A percentile compares a stretch with the other conserved stretches of the same genome.
Conservation (phyloP, 106 monocot genomes). For the Dendrobium nobile region DNA sequence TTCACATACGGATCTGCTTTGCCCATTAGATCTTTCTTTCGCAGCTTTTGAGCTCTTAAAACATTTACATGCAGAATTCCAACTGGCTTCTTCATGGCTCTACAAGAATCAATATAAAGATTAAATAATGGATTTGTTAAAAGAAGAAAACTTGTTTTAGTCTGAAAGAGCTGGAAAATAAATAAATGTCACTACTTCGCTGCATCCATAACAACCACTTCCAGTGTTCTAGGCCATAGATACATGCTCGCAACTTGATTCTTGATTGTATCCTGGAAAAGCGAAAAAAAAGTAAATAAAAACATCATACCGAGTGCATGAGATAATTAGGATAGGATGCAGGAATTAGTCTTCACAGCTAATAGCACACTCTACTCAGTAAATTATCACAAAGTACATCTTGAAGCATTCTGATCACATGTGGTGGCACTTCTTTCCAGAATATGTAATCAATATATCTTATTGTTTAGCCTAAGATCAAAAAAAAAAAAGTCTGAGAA, state of each 20-base stretch:
- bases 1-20: conserved; percentile 93
- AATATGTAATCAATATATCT: background rate
- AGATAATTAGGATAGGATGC: background rate
- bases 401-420: background rate
- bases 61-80: conserved; percentile 80
- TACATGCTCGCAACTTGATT: conserved; percentile 87
- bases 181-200: conserved; percentile 40
- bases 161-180: background rate
- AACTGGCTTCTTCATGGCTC: conserved; percentile 67
- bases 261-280: conserved; percentile 75
- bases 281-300: background rate
- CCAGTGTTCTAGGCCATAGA: conserved; percentile 82
- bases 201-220: conserved; percentile 75
- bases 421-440: background rate
- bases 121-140: conserved; percentile 1
- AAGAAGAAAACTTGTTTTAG: background rate
- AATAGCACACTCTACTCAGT: background rate
- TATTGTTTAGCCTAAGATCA: background rate
- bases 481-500: background rate
- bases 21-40: conserved; percentile 79
- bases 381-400: background rate
- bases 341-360: background rate
- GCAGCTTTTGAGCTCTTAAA: conserved; percentile 55
- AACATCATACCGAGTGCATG: background rate
- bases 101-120: conserved; percentile 15